Percentiles rank a stretch among this genome's conserved stretches.
Conservation (phyloP, 192 early-diverging fungal species). For the Mortierella claussenii region DNA sequence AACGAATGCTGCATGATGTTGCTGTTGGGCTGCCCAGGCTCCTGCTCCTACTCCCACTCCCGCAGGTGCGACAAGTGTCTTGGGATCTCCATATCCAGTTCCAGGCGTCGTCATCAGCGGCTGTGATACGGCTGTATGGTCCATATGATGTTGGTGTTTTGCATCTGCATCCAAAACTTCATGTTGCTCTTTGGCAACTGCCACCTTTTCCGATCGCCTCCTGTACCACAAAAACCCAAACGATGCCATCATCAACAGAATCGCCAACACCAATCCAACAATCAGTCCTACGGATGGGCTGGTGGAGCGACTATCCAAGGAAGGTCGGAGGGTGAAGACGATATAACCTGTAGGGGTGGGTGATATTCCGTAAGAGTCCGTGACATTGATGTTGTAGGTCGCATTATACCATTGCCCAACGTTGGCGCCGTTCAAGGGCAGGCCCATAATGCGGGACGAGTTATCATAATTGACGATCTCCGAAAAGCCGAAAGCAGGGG, state of each 20-base stretch:
- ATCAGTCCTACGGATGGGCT: not conserved
- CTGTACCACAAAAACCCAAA: not conserved
- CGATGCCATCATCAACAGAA: not conserved
- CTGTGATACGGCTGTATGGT: no score
- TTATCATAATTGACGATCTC: not conserved
- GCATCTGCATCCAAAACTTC: no score
- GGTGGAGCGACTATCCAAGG: not conserved
- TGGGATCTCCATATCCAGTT: not conserved
- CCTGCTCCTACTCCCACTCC: not conserved
- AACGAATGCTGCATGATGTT: not conserved
- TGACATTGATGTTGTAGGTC: constrained; percentile 3
- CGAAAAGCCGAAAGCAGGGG: not conserved
- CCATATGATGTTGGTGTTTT: no score
- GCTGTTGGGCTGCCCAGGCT: not conserved
- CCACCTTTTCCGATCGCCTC: no score
- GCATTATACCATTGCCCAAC: constrained; percentile 1
- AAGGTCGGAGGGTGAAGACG: not conserved
- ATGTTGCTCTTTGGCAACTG: no score
- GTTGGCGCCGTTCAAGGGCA: not conserved
- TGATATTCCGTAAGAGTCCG: not conserved
- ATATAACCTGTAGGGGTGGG: not conserved
- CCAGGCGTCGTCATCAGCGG: not conserved
- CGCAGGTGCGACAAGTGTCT: not conserved
- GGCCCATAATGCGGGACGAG: not conserved
- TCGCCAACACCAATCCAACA: not conserved